These are phyloP conservation scores for Coemansia sp. DNA, from an alignment of 192 early-diverging fungal species.

Conservation along the genomic window DNA sequence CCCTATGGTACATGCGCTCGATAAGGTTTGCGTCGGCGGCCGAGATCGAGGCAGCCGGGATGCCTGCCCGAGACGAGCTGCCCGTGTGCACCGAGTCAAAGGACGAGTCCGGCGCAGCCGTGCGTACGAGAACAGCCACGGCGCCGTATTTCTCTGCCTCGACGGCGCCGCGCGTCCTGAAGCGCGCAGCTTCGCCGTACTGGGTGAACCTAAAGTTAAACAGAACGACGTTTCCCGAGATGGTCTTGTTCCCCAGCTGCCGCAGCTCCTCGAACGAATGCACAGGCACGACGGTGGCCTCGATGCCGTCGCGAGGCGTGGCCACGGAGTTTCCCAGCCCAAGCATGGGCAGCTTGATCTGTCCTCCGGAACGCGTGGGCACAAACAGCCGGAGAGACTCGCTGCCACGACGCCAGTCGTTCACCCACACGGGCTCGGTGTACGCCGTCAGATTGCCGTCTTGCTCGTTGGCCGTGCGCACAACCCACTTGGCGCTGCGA, in stretches of 20 bases:
- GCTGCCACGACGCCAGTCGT: slow-evolving; percentile 54
- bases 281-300: slow-evolving; percentile 56
- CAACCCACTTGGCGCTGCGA: slow-evolving; percentile 57
- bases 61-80: slow-evolving; percentile 42
- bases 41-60: slow-evolving; percentile 59
- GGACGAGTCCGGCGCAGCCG: slow-evolving; percentile 49
- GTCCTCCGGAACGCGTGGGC: slow-evolving; percentile 45
- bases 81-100: slow-evolving; percentile 58
- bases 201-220: slow-evolving; percentile 49
- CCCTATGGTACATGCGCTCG: slow-evolving; percentile 51
- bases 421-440: slow-evolving; percentile 57
- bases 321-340: slow-evolving; percentile 55
- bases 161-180: slow-evolving; percentile 31
- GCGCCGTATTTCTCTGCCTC: slow-evolving; percentile 55
- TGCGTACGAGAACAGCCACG: slow-evolving; percentile 54
- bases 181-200: slow-evolving; percentile 20
- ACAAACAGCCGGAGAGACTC: slow-evolving; percentile 57
- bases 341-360: slow-evolving; percentile 51
- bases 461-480: slow-evolving; percentile 39
- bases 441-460: slow-evolving; percentile 49
- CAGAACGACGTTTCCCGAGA: slow-evolving; percentile 55
- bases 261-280: slow-evolving; percentile 54
- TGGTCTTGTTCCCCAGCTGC: slow-evolving; percentile 26
- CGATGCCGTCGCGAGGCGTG: slow-evolving; percentile 46
- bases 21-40: slow-evolving; percentile 56